phyloP scores from a whole-genome alignment of 306 rosid species.

The Canavalia gladiata region DNA sequence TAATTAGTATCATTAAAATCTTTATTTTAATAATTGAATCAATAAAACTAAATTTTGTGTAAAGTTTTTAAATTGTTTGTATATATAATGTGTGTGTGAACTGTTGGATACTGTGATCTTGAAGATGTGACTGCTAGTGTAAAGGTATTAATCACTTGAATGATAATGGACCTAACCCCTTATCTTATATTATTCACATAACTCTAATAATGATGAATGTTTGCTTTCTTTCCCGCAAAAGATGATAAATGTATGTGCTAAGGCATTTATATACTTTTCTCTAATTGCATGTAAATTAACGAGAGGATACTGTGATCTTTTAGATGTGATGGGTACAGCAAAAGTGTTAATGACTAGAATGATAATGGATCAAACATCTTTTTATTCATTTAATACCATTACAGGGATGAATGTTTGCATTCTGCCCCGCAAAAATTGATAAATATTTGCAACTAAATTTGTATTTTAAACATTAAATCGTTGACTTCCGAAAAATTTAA shows the following conservation, averaged over 20 bases:
- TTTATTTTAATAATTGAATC: too few relatives aligned
- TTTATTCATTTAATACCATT: not conserved
- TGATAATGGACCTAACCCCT: conserved; percentile 18
- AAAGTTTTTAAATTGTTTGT: not conserved
- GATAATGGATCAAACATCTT: not conserved
- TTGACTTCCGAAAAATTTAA: not conserved
- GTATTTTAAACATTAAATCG: too few relatives aligned
- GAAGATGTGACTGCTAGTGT: not conserved
- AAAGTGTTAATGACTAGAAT: not conserved
- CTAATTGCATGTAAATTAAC: not conserved
- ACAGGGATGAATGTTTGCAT: not conserved
- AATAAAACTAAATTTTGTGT: too few relatives aligned
- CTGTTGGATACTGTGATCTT: conserved; percentile 9
- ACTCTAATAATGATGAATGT: not conserved
- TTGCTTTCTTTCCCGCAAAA: not conserved
- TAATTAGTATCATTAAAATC: too few relatives aligned
- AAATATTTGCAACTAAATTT: not conserved
- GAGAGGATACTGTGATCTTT: not conserved
- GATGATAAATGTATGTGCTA: not conserved
- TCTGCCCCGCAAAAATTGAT: not conserved
- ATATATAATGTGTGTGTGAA: not conserved
- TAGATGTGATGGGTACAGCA: not conserved
- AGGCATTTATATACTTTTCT: not conserved
- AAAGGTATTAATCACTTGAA: conserved; percentile 20
- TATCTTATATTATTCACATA: conserved; percentile 1